Evolutionary conservation across 2,329 filamentous ascomycete genomes (phyloP).

Genomic region (Aureobasidium vineae): DNA sequence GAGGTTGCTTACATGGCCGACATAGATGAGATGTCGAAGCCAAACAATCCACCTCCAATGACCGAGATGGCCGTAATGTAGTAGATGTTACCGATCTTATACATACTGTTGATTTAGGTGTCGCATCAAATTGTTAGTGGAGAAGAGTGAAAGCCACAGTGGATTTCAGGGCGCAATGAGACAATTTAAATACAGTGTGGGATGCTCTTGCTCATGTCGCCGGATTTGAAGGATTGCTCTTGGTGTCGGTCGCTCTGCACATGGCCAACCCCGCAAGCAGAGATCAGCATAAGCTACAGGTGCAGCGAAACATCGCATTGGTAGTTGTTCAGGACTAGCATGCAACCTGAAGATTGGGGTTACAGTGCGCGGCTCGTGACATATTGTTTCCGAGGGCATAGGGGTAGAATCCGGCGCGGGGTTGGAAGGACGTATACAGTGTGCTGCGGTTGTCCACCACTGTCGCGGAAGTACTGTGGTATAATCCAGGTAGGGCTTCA

Average conservation of each 20-base stretch:
- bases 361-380: not conserved
- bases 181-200: not conserved
- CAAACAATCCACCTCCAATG: slow-evolving; percentile 56
- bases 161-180: not conserved
- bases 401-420: not conserved
- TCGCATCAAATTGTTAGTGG: not conserved
- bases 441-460: not conserved
- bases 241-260: not conserved
- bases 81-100: slow-evolving; percentile 57
- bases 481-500: too few species aligned
- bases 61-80: slow-evolving; percentile 58
- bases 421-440: not conserved
- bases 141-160: not conserved
- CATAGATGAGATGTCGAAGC: slow-evolving; percentile 75
- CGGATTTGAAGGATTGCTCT: not conserved
- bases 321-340: not conserved
- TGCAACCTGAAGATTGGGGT: not conserved
- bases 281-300: not conserved
- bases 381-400: not conserved
- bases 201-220: not conserved
- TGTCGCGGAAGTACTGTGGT: not conserved
- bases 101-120: slow-evolving; percentile 27
- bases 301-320: not conserved
- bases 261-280: not conserved
- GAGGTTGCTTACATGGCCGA: slow-evolving; percentile 43